These are phyloP conservation scores for Apophysomyces trapeziformis DNA, from an alignment of 371 early-diverging fungal species.

Conservation along the genomic window DNA sequence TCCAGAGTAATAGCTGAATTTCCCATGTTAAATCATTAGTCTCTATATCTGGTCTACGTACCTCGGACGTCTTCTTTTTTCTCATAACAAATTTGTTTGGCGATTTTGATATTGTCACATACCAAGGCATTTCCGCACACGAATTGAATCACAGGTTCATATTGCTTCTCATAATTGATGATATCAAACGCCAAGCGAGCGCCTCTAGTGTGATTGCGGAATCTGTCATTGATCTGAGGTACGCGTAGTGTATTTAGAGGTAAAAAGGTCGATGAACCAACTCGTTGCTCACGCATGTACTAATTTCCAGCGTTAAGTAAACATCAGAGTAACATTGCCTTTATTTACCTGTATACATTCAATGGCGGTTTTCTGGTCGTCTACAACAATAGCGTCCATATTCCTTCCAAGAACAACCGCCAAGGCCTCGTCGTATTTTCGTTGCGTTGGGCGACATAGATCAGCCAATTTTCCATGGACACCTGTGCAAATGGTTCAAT, in stretches of 20 bases:
- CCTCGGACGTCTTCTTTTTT: constrained; percentile 82
- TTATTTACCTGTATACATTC: constrained; percentile 72
- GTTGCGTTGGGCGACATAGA: constrained; percentile 90
- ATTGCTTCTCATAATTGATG: constrained; percentile 79
- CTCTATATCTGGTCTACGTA: constrained; percentile 19
- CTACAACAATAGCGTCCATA: constrained; percentile 83
- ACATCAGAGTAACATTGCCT: neutral
- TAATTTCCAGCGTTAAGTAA: constrained; percentile 16
- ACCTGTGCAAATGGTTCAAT: constrained; percentile 34
- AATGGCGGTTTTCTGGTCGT: constrained; percentile 75
- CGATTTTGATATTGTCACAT: constrained; percentile 86
- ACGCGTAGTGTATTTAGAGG: constrained; percentile 84
- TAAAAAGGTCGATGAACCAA: constrained; percentile 93
- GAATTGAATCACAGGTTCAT: constrained; percentile 84
- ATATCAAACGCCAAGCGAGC: constrained; percentile 90
- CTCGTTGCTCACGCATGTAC: constrained; percentile 93
- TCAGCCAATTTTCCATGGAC: constrained; percentile 94
- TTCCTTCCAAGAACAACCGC: constrained; percentile 78
- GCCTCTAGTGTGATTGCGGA: constrained; percentile 75
- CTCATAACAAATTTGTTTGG: constrained; percentile 86
- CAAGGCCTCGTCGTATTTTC: constrained; percentile 90
- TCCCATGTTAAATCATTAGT: no score
- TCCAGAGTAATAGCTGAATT: constrained; percentile 85
- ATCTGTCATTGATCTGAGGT: constrained; percentile 80
- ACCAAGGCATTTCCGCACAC: constrained; percentile 90